Base-by-base conservation (phyloP, 768 basidiomycete species). In the Suillus cothurnatus region DNA sequence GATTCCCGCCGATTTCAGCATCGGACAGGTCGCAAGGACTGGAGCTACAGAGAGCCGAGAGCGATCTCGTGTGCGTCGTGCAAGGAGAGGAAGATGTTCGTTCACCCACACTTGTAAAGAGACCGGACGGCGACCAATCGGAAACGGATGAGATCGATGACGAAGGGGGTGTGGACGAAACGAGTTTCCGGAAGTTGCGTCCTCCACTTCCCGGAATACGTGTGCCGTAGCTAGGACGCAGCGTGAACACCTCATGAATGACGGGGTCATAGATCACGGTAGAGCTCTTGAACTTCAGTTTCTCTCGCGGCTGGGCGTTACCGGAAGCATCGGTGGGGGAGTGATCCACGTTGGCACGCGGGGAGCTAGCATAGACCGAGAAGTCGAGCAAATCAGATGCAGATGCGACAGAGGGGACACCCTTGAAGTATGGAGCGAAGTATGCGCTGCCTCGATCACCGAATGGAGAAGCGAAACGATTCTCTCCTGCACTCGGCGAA, bases 221-320 rank as follows among this genome's bases (percentile, higher is more conserved):
- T 1, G 64, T 41, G 34, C 55, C 61, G 34, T 67, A 65, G 50
- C 64, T 58, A 9, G 57, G 61, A 61, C 53, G 45, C 23, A 61
- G 61, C 53, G 65, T 31, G 45, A 67, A 68, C 1, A 68, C 56
- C 6, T 68, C 62, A 50, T 62, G 67, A 28, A 52, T 63, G 64
- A 61, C 69, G 9, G 64, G 63, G 26, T 32, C 52, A 8, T 32
- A 61, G 61, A 58, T 21, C 21, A 61, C n/a, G n/a, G 61, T 59
- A n/a, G 61, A 36, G 11, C 31, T 61, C 53, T 58, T 60, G 9
- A 32, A 17, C 14, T 9, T 58, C 23, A 6, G 21, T 38, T 28
- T 59, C 32, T 36, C 36, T 14, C 3, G 31, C 19, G 12, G 23
- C 61, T 47, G 23, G 32, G 15, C 11, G 23, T 58, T 26, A 58